A percentile compares a stretch with the other conserved stretches of the same genome.
Conservation (phyloP, 1,139 yeast genomes). For the Pneumocystis carinii region DNA sequence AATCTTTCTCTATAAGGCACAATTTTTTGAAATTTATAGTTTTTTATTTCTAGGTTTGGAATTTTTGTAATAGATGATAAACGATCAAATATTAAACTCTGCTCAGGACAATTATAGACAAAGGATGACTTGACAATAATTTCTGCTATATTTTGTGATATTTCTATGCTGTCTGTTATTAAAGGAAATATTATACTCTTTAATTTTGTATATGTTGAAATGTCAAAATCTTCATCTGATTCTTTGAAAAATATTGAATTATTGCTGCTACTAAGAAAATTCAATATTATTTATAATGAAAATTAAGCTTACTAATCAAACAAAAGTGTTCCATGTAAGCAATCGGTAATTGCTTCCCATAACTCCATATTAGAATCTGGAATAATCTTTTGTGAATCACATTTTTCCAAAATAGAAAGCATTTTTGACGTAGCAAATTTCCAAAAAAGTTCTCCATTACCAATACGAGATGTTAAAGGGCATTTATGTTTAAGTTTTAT, state of each 20-base stretch:
- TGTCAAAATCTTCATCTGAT: background rate
- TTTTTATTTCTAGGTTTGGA: background rate
- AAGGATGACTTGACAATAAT: background rate
- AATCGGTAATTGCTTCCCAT: background rate
- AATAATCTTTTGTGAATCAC: background rate
- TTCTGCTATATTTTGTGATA: background rate
- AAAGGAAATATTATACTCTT: background rate
- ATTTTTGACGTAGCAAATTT: background rate
- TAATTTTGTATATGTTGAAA: background rate
- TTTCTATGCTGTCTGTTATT: background rate
- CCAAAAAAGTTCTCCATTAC: background rate
- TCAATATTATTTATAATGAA: background rate
- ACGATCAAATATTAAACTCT: background rate
- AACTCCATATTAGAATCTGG: background rate
- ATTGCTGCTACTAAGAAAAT: background rate
- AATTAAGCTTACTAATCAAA: background rate
- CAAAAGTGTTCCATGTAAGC: background rate
- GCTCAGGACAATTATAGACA: background rate
- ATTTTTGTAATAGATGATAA: background rate
- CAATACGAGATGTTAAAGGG: background rate
- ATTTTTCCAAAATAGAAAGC: background rate
- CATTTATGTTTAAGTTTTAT: background rate
- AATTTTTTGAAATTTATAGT: background rate
- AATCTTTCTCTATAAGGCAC: background rate
- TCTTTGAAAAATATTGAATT: background rate